Conservation (phyloP, 2,329 filamentous ascomycete genomes). For the Xylariaceae sp. region DNA sequence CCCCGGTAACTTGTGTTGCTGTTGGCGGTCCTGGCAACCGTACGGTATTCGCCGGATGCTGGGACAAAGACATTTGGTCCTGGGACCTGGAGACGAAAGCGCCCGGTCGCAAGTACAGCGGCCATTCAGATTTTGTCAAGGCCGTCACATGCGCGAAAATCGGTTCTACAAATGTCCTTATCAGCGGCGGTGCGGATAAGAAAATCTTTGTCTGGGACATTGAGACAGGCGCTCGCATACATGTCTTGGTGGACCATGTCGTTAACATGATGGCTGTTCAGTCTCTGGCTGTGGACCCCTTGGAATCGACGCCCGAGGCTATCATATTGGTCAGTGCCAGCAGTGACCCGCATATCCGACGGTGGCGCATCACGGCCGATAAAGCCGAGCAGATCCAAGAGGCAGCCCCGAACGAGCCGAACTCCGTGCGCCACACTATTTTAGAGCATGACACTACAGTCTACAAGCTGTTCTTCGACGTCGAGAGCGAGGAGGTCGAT, state of each 20-base stretch:
- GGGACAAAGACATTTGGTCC: constrained; percentile 90
- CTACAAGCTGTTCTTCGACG: constrained; percentile 71
- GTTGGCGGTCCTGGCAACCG: constrained; percentile 51
- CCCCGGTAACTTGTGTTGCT: constrained; percentile 74
- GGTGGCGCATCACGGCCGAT: constrained; percentile 60
- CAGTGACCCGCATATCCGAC: constrained; percentile 72
- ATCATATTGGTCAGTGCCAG: constrained; percentile 71
- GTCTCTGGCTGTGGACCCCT: constrained; percentile 69
- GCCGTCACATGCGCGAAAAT: constrained; percentile 60
- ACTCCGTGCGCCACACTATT: constrained; percentile 48
- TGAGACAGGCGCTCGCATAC: constrained; percentile 59
- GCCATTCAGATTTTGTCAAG: constrained; percentile 91
- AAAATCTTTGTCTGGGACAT: constrained; percentile 82
- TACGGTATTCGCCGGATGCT: constrained; percentile 79
- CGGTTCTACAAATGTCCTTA: constrained; percentile 55
- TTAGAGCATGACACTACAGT: constrained; percentile 86
- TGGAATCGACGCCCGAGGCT: constrained; percentile 45
- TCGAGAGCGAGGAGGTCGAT: constrained; percentile 57
- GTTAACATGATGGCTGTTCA: constrained; percentile 72
- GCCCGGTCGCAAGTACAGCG: constrained; percentile 57
- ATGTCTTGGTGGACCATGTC: constrained; percentile 71
- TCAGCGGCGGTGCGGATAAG: constrained; percentile 73
- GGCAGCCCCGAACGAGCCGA: constrained; percentile 38
- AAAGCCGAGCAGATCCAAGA: constrained; percentile 51
- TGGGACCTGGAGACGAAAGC: constrained; percentile 62